Conservation (phyloP, 805 yeast genomes). For the Cephaloascus albidus region DNA sequence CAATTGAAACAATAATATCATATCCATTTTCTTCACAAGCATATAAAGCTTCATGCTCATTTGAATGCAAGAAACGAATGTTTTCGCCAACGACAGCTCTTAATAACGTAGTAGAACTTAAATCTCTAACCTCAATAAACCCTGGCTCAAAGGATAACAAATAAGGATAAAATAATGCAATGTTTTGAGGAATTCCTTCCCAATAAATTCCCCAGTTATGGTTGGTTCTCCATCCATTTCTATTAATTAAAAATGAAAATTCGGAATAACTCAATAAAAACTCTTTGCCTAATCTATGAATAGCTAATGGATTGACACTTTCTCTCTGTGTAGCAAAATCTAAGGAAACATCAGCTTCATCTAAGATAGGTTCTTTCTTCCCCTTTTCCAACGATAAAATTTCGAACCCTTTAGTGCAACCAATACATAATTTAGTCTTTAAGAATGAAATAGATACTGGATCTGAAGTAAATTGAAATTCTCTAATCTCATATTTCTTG, state of each 20-base stretch:
- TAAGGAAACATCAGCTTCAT: conserved; percentile 96
- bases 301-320: conserved; percentile 75
- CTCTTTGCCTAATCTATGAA: conserved; percentile 82
- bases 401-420: conserved; percentile 95
- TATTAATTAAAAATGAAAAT: conserved; percentile 88
- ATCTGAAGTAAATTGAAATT: conserved; percentile 76
- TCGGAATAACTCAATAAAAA: conserved; percentile 85
- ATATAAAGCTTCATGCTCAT: conserved; percentile 87
- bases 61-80: conserved; percentile 79
- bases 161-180: conserved; percentile 92
- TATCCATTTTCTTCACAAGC: conserved; percentile 87
- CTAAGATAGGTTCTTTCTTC: conserved; percentile 80
- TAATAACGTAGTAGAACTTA: conserved; percentile 76
- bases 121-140: conserved; percentile 87
- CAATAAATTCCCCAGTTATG: conserved; percentile 92
- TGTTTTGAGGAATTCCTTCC: conserved; percentile 93
- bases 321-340: conserved; percentile 87
- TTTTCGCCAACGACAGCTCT: conserved; percentile 90
- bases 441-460: conserved; percentile 88
- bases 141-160: conserved; percentile 82
- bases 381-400: conserved; percentile 80
- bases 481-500: conserved; percentile 60
- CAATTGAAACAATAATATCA: conserved; percentile 87
- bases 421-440: conserved; percentile 84
- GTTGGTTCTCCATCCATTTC: conserved; percentile 93